These are phyloP conservation scores for Trypanosoma cruzi DNA, from an alignment of 208 protist species.

Conservation along the genomic window DNA sequence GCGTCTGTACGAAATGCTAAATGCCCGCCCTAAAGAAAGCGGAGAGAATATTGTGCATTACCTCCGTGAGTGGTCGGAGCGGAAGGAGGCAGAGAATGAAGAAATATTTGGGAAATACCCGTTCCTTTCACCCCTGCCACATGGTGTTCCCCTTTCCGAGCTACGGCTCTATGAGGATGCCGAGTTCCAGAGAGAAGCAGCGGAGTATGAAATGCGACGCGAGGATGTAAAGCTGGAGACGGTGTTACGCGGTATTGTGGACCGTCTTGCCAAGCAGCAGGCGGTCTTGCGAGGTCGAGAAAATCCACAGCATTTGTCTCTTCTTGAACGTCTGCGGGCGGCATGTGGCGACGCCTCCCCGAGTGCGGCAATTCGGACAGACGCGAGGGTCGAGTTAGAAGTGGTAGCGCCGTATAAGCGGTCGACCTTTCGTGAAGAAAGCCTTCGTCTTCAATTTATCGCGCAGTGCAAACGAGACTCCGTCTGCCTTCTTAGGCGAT, in stretches of 20 bases:
- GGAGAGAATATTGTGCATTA: conserved; percentile 32
- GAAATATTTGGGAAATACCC: conserved; percentile 53
- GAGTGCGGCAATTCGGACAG: background rate
- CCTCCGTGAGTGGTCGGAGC: conserved; percentile 39
- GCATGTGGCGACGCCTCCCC: conserved; percentile 23
- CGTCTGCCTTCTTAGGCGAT: conserved; percentile 45
- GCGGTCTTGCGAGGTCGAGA: conserved; percentile 21
- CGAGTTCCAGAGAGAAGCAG: conserved; percentile 36
- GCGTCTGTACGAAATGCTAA: conserved; percentile 36
- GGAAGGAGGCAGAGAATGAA: conserved; percentile 73
- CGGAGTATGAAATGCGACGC: conserved; percentile 25
- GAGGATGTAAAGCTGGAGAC: conserved; percentile 34
- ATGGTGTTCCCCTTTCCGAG: conserved; percentile 57
- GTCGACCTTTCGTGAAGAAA: conserved; percentile 43
- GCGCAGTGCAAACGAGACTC: conserved; percentile 49
- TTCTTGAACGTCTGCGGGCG: conserved; percentile 39
- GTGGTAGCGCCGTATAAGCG: conserved; percentile 9
- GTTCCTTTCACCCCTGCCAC: conserved; percentile 60
- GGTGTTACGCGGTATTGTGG: conserved; percentile 48
- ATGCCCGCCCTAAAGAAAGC: conserved; percentile 11
- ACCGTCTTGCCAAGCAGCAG: conserved; percentile 41
- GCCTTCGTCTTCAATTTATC: conserved; percentile 45
- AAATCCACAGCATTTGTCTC: background rate
- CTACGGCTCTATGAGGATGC: conserved; percentile 44
- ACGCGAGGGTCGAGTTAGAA: background rate